Conservation (phyloP, 352 stramenopile genomes). For the Pythium insidiosum region DNA sequence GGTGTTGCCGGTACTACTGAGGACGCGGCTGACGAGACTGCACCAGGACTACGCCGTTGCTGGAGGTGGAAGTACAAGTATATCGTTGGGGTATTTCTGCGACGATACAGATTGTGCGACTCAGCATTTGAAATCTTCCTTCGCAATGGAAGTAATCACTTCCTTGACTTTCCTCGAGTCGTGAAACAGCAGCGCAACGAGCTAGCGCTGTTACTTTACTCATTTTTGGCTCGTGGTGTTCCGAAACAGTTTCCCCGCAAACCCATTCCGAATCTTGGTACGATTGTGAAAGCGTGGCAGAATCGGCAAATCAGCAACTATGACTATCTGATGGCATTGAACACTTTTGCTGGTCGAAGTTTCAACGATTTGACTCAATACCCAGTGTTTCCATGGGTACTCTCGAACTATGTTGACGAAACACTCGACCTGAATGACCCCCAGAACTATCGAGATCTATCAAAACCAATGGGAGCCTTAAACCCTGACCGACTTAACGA, state of each 20-base stretch:
- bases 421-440: constrained; percentile 78
- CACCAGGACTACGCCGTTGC: constrained; percentile 57
- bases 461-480: constrained; percentile 97
- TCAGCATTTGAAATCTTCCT: constrained; percentile 82
- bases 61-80: constrained; percentile 80
- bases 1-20: not conserved
- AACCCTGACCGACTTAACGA: constrained; percentile 90
- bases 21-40: constrained; percentile 52
- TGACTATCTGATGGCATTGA: constrained; percentile 96
- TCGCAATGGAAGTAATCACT: constrained; percentile 67
- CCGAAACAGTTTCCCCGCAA: constrained; percentile 76
- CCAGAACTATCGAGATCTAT: constrained; percentile 94
- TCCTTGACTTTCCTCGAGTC: constrained; percentile 69
- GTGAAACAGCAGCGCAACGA: constrained; percentile 77
- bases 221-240: constrained; percentile 55
- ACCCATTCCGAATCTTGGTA: constrained; percentile 29
- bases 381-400: constrained; percentile 91
- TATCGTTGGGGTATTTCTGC: constrained; percentile 66
- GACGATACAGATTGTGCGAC: constrained; percentile 73
- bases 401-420: constrained; percentile 70
- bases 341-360: constrained; percentile 84
- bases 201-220: constrained; percentile 59
- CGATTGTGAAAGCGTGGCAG: constrained; percentile 76
- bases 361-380: constrained; percentile 96
- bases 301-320: constrained; percentile 85